phyloP scores from a whole-genome alignment of 768 basidiomycete species.

The Boletus insuetus region DNA sequence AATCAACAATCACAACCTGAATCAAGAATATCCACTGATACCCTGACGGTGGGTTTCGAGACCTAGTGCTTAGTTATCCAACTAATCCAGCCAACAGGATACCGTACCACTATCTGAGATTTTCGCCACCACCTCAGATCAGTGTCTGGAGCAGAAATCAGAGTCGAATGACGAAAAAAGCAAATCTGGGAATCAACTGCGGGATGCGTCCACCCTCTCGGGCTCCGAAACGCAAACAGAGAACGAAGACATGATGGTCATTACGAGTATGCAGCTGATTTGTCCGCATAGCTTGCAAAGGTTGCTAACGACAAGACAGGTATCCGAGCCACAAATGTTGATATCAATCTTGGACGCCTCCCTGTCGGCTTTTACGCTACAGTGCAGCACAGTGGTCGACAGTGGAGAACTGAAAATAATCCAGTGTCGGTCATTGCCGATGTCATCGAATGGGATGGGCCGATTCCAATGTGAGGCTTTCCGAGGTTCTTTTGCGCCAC shows the following conservation, averaged over 20 bases:
- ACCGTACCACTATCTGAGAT: no score
- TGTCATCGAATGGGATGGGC: background rate
- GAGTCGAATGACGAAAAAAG: no score
- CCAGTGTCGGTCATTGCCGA: background rate
- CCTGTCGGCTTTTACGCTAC: conserved; percentile 1
- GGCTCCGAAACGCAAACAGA: background rate
- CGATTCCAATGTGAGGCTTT: background rate
- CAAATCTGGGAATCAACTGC: no score
- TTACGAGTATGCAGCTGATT: background rate
- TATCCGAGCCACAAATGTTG: background rate
- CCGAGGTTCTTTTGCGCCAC: no score
- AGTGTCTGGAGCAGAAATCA: no score
- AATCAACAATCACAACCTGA: no score
- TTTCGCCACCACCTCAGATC: no score
- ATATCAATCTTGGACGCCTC: background rate
- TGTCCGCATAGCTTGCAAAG: background rate
- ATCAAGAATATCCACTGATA: no score
- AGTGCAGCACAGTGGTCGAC: background rate
- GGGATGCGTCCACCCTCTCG: no score
- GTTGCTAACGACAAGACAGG: background rate
- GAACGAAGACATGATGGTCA: background rate
- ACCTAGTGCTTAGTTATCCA: no score
- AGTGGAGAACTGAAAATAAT: background rate
- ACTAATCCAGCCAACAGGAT: no score
- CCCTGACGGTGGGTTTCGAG: no score